Conservation (phyloP, 345 rosid species). For the Aurinia saxatilis region DNA sequence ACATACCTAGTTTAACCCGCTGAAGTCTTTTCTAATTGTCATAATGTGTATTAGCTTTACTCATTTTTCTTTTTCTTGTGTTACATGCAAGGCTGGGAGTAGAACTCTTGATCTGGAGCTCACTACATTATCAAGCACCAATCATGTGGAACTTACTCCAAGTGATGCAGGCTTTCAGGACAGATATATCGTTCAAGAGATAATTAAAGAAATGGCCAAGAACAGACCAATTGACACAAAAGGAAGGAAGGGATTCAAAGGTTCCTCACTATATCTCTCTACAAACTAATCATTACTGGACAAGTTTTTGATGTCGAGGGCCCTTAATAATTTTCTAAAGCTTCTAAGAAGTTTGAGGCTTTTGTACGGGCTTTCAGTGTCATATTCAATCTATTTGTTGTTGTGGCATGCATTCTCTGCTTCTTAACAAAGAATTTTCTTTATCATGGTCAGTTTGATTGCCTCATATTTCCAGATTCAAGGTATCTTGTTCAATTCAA, state of each 20-base stretch:
- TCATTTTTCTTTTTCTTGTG: too few relatives aligned
- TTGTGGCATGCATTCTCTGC: neutral
- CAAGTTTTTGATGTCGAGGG: neutral
- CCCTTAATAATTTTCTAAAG: neutral
- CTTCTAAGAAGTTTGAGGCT: neutral
- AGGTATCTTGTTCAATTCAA: neutral
- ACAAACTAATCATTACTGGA: neutral
- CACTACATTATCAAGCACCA: slow-evolving; percentile 77
- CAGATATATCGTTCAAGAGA: slow-evolving; percentile 89
- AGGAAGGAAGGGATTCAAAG: slow-evolving; percentile 82
- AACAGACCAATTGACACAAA: slow-evolving; percentile 85
- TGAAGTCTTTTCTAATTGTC: too few relatives aligned
- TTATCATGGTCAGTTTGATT: neutral
- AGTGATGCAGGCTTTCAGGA: slow-evolving; percentile 98
- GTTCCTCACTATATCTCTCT: slow-evolving; percentile 25
- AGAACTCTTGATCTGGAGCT: slow-evolving; percentile 83
- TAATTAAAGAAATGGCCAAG: slow-evolving; percentile 96
- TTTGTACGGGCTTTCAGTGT: neutral
- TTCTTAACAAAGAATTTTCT: neutral
- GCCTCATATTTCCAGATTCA: neutral
- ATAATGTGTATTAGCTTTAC: too few relatives aligned
- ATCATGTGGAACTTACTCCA: slow-evolving; percentile 91
- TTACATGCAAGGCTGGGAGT: slow-evolving; percentile 69
- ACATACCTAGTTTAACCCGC: too few relatives aligned
- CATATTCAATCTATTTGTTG: neutral